Base-by-base conservation (phyloP, 2,329 filamentous ascomycete species). In the Fusarium proliferatum region DNA sequence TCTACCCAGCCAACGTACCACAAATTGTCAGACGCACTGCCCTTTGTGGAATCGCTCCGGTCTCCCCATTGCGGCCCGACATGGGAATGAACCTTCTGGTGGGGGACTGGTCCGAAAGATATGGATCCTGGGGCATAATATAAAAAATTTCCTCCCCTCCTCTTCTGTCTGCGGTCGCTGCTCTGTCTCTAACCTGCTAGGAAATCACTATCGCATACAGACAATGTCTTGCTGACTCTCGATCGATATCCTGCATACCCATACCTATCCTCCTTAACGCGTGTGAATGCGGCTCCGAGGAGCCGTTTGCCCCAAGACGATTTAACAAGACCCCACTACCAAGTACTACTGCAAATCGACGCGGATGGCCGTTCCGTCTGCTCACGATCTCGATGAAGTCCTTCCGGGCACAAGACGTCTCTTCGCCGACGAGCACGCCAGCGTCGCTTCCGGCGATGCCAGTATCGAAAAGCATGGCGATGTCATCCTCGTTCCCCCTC, bases 401-500 rank as follows among this genome's bases (percentile, higher is more conserved):
- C 78, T 80, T 39, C 78, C 78, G 49, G 78, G 78, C 77, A 80
- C 78, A n/a, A 65, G 78, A 53, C 75, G 77, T 52, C 72, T 80
- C 55, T 80, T 78, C 33, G 68, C 67, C 21, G 77, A 80, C 34
- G 77, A 79, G 28, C 56, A 69, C 19, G 76, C 76, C n/a, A 79
- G 78, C 52, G 69, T 53, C 41, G 15, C 63, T 28, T 79, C 77
- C 13, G 70, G 69, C 49, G 77, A 76, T 34, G 61, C 71, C 55
- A 58, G 64, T 43, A 52, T 79, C 41, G 78, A 79, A 49, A 80
- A 80, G 46, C 77, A 80, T 48, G 78, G 79, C 64, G 85, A 89
- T 64, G 83, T 89, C 49, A 83, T 88, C 26, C 83, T 90, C 33
- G 84, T 85, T 6, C 88, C 88, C 6, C 84, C 86, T 61, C 88